These are phyloP conservation scores for Alternaria postmessia DNA, from an alignment of 2,329 filamentous ascomycete species.

Conservation along the genomic window DNA sequence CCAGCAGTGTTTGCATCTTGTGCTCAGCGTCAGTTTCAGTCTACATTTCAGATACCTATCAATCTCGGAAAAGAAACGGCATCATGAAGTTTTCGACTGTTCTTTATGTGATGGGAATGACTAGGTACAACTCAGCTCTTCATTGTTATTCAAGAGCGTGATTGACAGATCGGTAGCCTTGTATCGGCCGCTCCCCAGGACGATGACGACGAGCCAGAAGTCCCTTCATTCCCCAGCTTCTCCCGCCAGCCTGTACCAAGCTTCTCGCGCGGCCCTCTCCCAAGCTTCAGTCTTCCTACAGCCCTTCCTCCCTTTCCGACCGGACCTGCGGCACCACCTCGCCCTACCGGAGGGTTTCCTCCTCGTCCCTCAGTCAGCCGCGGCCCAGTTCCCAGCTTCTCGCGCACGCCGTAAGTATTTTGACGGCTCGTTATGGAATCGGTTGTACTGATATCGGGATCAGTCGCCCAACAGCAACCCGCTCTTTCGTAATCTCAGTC, in stretches of 20 bases:
- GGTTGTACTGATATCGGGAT: not conserved
- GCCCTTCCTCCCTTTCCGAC: not conserved
- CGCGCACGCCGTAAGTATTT: slow-evolving; percentile 4
- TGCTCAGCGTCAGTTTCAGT: not conserved
- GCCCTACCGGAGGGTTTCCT: slow-evolving; percentile 1
- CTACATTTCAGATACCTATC: not conserved
- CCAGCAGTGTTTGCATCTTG: not conserved
- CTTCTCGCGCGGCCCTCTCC: not conserved
- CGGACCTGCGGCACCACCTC: not conserved
- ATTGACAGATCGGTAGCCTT: slow-evolving; percentile 20
- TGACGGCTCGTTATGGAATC: not conserved
- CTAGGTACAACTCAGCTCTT: slow-evolving; percentile 20
- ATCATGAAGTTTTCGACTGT: slow-evolving; percentile 40
- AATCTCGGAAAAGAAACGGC: not conserved
- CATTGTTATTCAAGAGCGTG: slow-evolving; percentile 1
- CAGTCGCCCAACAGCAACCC: slow-evolving; percentile 9
- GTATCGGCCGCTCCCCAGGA: slow-evolving; percentile 27
- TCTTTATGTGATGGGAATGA: slow-evolving; percentile 22
- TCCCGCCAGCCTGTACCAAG: slow-evolving; percentile 11
- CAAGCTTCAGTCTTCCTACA: slow-evolving; percentile 1
- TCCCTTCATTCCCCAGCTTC: slow-evolving; percentile 19
- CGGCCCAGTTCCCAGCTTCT: slow-evolving; percentile 16
- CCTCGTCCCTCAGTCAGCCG: not conserved
- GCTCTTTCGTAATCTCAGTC: slow-evolving; percentile 19
- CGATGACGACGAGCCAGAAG: slow-evolving; percentile 10